A percentile compares a stretch with the other conserved stretches of the same genome.
phyloP scores from a whole-genome alignment of 768 basidiomycete species.

The Kwoniella sp. region DNA sequence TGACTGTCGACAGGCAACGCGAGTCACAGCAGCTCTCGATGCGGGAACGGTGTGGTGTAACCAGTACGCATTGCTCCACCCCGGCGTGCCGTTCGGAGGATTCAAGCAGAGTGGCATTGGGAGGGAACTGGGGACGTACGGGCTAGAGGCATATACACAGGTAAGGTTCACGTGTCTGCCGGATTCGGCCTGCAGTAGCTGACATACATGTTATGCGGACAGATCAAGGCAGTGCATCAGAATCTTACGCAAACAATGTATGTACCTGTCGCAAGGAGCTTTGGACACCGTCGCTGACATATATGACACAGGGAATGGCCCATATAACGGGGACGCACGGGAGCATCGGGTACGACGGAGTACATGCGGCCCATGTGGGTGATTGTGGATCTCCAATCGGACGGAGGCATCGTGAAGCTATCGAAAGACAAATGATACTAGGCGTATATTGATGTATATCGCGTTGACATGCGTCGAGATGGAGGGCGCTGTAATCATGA shows the following conservation, averaged over 20 bases:
- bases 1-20: constrained; percentile 71
- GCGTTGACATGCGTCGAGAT: background rate
- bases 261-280: background rate
- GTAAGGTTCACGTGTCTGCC: constrained; percentile 45
- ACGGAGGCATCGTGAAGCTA: background rate
- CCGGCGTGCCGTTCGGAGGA: constrained; percentile 83
- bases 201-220: background rate
- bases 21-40: constrained; percentile 70
- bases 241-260: constrained; percentile 58
- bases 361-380: background rate
- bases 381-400: background rate
- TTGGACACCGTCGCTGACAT: background rate
- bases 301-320: constrained; percentile 10
- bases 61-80: constrained; percentile 64
- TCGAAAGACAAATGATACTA: background rate
- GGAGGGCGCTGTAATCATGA: background rate
- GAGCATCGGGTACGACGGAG: background rate
- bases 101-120: constrained; percentile 80
- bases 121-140: constrained; percentile 74
- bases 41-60: constrained; percentile 87
- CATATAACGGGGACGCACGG: background rate
- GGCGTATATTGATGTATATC: background rate
- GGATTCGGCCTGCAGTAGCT: background rate
- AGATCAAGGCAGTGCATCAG: constrained; percentile 66
- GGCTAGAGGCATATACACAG: constrained; percentile 64